Conservation (phyloP, 2,329 filamentous ascomycete genomes). For the Verticillium isaacii region DNA sequence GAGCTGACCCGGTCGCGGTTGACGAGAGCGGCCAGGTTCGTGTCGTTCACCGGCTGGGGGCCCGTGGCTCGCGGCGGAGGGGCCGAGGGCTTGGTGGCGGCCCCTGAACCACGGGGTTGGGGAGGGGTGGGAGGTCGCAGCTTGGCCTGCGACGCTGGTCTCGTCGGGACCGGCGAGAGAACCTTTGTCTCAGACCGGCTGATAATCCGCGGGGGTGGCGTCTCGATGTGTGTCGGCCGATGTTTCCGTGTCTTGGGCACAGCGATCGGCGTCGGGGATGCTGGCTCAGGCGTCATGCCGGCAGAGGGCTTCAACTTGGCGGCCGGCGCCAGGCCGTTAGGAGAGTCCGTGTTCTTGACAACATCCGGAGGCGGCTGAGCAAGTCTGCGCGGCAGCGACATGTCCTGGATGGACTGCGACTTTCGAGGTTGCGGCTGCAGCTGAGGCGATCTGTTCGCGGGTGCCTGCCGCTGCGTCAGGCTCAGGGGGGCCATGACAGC, state of each 20-base stretch:
- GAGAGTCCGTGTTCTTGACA: background rate
- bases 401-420: background rate
- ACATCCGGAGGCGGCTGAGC: background rate
- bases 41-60: background rate
- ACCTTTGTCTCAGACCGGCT: constrained; percentile 17
- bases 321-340: background rate
- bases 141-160: constrained; percentile 15
- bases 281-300: background rate
- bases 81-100: constrained; percentile 4
- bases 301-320: background rate
- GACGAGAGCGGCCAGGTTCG: background rate
- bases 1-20: background rate
- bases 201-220: constrained; percentile 14
- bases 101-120: constrained; percentile 21
- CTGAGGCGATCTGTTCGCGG: background rate
- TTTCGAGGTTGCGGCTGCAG: background rate
- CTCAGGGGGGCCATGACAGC: background rate
- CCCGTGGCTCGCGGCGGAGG: background rate
- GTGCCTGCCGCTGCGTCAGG: background rate
- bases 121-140: constrained; percentile 30
- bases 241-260: constrained; percentile 7
- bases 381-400: background rate
- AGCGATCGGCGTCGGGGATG: background rate
- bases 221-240: constrained; percentile 3
- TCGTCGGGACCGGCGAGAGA: constrained; percentile 26